Evolutionary conservation across 1,139 yeast genomes (phyloP).

Genomic region (Taphrina sp.): DNA sequence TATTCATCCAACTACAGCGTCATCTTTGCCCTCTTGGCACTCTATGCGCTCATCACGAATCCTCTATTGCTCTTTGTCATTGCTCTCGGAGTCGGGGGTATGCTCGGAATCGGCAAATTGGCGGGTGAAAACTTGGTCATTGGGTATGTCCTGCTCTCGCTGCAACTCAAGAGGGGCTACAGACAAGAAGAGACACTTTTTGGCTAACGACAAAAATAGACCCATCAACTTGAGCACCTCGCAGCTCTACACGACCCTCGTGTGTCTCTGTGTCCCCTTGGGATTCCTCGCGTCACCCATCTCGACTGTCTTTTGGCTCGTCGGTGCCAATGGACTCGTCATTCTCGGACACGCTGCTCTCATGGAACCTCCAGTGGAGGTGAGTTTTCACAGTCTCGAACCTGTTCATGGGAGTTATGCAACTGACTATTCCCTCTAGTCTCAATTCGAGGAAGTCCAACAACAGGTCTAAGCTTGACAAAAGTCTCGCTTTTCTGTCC

Average conservation of each 20-base stretch:
- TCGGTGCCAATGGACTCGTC: conserved; percentile 87
- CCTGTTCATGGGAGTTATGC: conserved; percentile 76
- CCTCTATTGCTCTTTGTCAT: conserved; percentile 79
- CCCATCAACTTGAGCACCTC: conserved; percentile 65
- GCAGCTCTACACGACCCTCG: conserved; percentile 67
- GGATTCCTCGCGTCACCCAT: conserved; percentile 93
- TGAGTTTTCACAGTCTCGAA: background rate
- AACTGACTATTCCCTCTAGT: conserved; percentile 40
- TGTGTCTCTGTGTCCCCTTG: conserved; percentile 57
- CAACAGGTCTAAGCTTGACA: conserved; percentile 19
- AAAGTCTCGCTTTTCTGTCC: no score
- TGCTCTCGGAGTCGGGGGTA: conserved; percentile 56
- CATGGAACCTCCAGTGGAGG: conserved; percentile 95
- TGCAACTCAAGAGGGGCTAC: no score
- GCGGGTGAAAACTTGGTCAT: conserved; percentile 70
- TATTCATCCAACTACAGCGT: conserved; percentile 83
- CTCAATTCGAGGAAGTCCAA: conserved; percentile 35
- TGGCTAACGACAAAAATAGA: background rate
- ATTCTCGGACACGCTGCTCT: conserved; percentile 89
- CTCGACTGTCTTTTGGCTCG: conserved; percentile 90
- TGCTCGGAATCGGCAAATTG: conserved; percentile 72
- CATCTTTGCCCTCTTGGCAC: conserved; percentile 65
- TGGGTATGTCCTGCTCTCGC: conserved; percentile 20
- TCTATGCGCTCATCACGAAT: conserved; percentile 78
- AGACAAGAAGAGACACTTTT: no score